A percentile compares a stretch with the other conserved stretches of the same genome.
These are phyloP conservation scores for Colletotrichum abscissum DNA, from an alignment of 2,329 filamentous ascomycete species.

Conservation along the genomic window DNA sequence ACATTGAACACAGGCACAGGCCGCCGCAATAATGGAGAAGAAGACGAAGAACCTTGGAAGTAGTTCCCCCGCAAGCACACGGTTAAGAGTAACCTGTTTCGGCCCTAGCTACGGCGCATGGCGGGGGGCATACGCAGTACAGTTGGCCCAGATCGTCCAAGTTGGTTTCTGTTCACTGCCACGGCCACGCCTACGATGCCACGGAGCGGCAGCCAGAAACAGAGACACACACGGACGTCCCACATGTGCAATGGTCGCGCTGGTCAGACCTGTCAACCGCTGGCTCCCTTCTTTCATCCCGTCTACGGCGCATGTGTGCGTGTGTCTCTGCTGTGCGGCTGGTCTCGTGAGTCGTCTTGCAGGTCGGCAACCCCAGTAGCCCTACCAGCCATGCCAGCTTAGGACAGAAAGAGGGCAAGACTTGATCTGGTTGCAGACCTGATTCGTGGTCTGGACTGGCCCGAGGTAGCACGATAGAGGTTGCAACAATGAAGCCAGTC, in stretches of 20 bases:
- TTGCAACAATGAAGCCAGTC: not conserved
- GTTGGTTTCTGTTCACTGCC: not conserved
- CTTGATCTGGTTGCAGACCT: slow-evolving; percentile 11
- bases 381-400: not conserved
- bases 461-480: slow-evolving; percentile 1
- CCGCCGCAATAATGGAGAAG: not conserved
- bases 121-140: not conserved
- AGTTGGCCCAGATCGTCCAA: not conserved
- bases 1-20: not conserved
- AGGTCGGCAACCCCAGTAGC: not conserved
- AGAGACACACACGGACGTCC: slow-evolving; percentile 5
- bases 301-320: slow-evolving; percentile 10
- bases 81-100: slow-evolving; percentile 15
- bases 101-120: slow-evolving; percentile 14
- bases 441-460: slow-evolving; percentile 19
- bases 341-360: not conserved
- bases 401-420: not conserved
- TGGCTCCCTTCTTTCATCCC: slow-evolving; percentile 8
- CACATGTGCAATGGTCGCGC: slow-evolving; percentile 9
- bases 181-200: not conserved
- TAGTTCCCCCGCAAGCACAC: slow-evolving; percentile 28
- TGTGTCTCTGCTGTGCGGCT: slow-evolving; percentile 1
- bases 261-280: slow-evolving; percentile 15
- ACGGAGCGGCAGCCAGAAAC: not conserved
- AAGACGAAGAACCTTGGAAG: not conserved